phyloP scores from a whole-genome alignment of 139 green algal genomes.

The Trebouxia sp. region DNA sequence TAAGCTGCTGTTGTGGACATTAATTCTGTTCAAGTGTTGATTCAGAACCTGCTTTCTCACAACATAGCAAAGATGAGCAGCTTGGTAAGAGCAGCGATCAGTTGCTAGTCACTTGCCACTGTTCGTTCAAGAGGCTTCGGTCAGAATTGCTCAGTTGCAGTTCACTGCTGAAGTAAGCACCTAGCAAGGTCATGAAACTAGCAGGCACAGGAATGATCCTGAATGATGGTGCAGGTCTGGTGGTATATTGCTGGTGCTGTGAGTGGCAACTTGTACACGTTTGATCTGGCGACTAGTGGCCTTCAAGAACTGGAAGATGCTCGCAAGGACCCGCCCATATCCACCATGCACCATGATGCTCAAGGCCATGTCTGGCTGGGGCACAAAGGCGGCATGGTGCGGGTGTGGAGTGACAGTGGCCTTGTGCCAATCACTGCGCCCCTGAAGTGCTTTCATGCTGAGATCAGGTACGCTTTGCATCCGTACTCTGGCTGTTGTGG shows the following conservation, averaged over 20 bases:
- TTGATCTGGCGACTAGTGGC: slow-evolving; percentile 31
- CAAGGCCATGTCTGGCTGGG: slow-evolving; percentile 50
- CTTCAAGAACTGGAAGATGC: slow-evolving; percentile 26
- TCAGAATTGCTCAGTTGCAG: no score
- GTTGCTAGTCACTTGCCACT: no score
- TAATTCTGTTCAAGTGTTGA: no score
- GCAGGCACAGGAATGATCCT: no score
- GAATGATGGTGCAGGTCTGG: slow-evolving; percentile 21
- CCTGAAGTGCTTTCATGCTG: slow-evolving; percentile 27
- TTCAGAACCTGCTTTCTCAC: no score
- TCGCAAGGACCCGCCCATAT: slow-evolving; percentile 15
- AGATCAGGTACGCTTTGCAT: slow-evolving; percentile 27
- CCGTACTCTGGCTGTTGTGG: no score
- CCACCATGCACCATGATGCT: slow-evolving; percentile 44
- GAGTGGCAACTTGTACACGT: slow-evolving; percentile 28
- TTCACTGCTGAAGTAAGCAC: no score
- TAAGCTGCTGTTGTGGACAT: no score
- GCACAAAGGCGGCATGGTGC: slow-evolving; percentile 38
- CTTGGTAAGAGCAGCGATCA: no score
- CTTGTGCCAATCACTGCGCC: slow-evolving; percentile 7
- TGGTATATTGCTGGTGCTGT: slow-evolving; percentile 23
- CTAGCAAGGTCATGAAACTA: no score
- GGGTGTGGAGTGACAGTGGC: slow-evolving; percentile 39
- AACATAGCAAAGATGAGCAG: no score
- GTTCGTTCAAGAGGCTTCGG: no score